Evolutionary conservation across 306 rosid genomes (phyloP), one percentile per base, ranked within the genome.

Genomic region (Psophocarpus tetragonolobus): DNA sequence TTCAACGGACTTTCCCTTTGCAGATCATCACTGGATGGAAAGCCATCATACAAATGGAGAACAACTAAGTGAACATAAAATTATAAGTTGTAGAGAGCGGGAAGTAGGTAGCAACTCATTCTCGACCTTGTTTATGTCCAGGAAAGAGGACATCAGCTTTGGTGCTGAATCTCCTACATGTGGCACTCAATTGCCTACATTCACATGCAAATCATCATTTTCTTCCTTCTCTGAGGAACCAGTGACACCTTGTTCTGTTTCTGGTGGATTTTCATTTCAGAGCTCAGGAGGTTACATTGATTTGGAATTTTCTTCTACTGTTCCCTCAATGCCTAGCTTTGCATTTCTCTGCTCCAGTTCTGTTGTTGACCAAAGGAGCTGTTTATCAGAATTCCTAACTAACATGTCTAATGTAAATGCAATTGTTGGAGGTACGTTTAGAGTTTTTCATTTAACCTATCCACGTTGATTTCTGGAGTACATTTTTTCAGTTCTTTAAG

Each of bases 21-120:
- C 79, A 92, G 97, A 88, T 68, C 95, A 92, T 84, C 65, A 86
- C 77, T 92, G 96, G 96, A 85, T 88, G 96, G 82, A 67, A 30
- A 81, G 68, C 76, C 79, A 56, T 73, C 79, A 81, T 72, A 68
- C 82, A 48, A 61, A 65, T 71, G 61, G 73, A 14, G 84, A 81
- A 80, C 88, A 76, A 33, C 81, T 24, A 62, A 84, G 78, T 74
- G 89, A 42, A 81, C 70, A 51, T 75, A 80, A 61, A 73, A 78
- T 42, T 35, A 68, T 14, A 60, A 75, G 74, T 84, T 56, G 38
- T 68, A 72, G 75, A 61, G 86, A 76, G 39, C 79, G 80, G 87
- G 82, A 80, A 64, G 85, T 80, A 71, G 85, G 82, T 26, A 74
- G 79, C 60, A 64, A 85, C 82, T 90, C 93, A 51, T 87, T 88